Evolutionary conservation across 257 asterid genomes (phyloP), one percentile per base, ranked within the genome.

Genomic region (Przewalskia tangutica): DNA sequence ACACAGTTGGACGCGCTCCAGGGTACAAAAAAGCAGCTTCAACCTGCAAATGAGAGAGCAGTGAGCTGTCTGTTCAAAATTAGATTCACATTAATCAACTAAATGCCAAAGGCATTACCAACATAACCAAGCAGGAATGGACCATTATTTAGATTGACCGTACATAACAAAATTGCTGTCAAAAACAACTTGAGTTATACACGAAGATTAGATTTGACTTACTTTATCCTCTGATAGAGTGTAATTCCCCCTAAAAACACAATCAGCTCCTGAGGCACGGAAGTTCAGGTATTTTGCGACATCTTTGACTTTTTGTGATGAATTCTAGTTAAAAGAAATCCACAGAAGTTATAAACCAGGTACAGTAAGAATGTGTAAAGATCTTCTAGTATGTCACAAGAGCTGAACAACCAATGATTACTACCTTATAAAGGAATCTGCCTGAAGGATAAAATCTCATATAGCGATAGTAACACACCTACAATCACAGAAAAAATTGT

Each of bases 381-480:
- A 75, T 50, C 62, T 59, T 59, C 65, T 54, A 38, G 76, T 70
- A 67, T 23, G 54, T n/a, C 66, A 68, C 55, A 77, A 27, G 27
- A 46, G 34, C 40, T 54, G 65, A 86, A 78, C 44, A 76, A 83
- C 23, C 23, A 60, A 79, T 42, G 56, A 81, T 42, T 42, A 81
- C 17, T 81, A 95, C 99, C 98, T 95, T 93, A 80, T 95, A 94
- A 48, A 94, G 92, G 84, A 95, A 95, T 86, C 95, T 94, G 77
- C 99, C 99, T 80, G 98, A 94, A 79, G 97, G 92, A 89, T 92
- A 95, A 89, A 95, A 94, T 84, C 97, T 88, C 90, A 95, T 46
- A 90, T 95, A 95, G 71, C 98, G 96, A 89, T 60, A 95, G 88
- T 95, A 95, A 89, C 98, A 94, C 60, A 95, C 99, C 99, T 95